Evolutionary conservation across 176 grass and related monocot genomes (phyloP).

Genomic region (Oryza meridionalis): DNA sequence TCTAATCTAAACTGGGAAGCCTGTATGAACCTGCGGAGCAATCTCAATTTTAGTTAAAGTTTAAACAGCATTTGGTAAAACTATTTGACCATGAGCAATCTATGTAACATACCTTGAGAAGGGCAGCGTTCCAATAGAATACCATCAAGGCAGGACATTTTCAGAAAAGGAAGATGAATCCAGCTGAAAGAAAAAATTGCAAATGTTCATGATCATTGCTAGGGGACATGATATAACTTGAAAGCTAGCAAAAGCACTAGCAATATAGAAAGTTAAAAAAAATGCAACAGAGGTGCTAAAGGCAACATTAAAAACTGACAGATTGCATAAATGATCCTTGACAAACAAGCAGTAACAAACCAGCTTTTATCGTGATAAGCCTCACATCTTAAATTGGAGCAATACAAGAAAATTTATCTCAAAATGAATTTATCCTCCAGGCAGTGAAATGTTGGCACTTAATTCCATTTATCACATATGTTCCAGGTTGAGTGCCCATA

Average conservation of each 20-base stretch:
- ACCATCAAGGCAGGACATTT: constrained; percentile 28
- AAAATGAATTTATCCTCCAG: neutral
- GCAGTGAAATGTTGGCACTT: neutral
- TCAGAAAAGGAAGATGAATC: constrained; percentile 18
- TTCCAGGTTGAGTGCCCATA: neutral
- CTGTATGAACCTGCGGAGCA: constrained; percentile 36
- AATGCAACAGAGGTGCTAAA: neutral
- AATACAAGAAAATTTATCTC: neutral
- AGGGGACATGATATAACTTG: neutral
- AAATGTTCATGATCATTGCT: constrained; percentile 21
- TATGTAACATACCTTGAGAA: constrained; percentile 41
- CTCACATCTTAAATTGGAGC: neutral
- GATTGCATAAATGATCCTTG: neutral
- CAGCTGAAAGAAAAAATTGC: constrained; percentile 41
- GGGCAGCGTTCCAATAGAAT: constrained; percentile 17
- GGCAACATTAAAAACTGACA: constrained; percentile 8
- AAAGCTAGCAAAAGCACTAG: neutral
- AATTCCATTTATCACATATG: constrained; percentile 7
- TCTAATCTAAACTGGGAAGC: constrained; percentile 49
- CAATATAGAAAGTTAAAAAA: too few species aligned
- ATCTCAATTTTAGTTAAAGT: constrained; percentile 16
- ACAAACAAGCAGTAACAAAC: neutral
- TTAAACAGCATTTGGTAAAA: constrained; percentile 3
- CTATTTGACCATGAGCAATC: constrained; percentile 2
- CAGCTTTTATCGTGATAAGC: neutral